Percentiles rank a stretch among this genome's conserved stretches.
phyloP scores from a whole-genome alignment of 1,284 basidiomycete species.

The Phlebopus sp. region DNA sequence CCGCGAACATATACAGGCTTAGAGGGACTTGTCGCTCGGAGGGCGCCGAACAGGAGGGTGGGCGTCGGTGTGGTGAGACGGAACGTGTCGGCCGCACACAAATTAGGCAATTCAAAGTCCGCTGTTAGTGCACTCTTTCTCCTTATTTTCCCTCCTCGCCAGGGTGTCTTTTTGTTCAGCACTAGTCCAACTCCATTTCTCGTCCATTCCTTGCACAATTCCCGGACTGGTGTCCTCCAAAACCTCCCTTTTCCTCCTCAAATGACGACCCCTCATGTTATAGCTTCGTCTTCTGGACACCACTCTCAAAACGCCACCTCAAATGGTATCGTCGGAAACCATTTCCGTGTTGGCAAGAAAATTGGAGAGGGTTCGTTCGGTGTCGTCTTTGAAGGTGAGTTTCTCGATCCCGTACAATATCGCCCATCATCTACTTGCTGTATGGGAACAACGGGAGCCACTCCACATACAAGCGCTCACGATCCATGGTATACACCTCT shows the following conservation, averaged over 20 bases:
- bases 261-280: constrained; percentile 77
- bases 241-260: constrained; percentile 10
- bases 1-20: no score
- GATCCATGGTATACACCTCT: neutral
- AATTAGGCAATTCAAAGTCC: constrained; percentile 34
- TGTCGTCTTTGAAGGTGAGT: constrained; percentile 75
- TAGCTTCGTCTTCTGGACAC: constrained; percentile 66
- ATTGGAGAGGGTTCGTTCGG: constrained; percentile 86
- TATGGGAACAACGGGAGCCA: constrained; percentile 4
- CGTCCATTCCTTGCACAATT: constrained; percentile 24
- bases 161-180: constrained; percentile 19
- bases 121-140: constrained; percentile 24
- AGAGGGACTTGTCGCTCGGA: neutral
- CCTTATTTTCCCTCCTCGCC: constrained; percentile 27
- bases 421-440: constrained; percentile 2
- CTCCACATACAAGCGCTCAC: constrained; percentile 17
- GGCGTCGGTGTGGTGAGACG: constrained; percentile 6
- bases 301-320: constrained; percentile 56
- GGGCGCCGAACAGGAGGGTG: neutral
- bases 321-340: constrained; percentile 71
- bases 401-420: constrained; percentile 2
- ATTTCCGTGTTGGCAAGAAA: constrained; percentile 82
- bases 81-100: constrained; percentile 31
- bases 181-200: constrained; percentile 20
- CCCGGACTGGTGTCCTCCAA: constrained; percentile 29